Conservation (phyloP, 192 early-diverging fungal species). For the Coemansia sp. region DNA sequence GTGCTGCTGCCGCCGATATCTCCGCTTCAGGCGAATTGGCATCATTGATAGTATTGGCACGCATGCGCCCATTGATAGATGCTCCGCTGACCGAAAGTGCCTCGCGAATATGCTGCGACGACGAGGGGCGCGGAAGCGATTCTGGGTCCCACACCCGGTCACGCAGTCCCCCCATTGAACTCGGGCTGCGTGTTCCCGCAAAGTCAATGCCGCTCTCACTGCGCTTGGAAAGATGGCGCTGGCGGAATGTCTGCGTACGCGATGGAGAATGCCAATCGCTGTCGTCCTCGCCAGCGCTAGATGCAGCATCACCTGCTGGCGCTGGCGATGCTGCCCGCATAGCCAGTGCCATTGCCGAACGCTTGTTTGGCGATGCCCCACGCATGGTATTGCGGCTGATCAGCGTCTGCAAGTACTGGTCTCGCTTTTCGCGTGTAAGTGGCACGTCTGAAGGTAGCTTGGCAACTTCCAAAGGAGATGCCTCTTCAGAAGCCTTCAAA, state of each 20-base stretch:
- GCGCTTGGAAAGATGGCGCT: constrained; percentile 37
- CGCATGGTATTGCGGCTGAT: constrained; percentile 51
- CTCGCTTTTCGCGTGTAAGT: constrained; percentile 50
- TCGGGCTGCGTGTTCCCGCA: constrained; percentile 16
- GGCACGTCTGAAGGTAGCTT: constrained; percentile 30
- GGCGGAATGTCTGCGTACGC: neutral
- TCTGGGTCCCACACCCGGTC: constrained; percentile 16
- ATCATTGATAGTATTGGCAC: constrained; percentile 25
- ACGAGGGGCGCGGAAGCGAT: constrained; percentile 8
- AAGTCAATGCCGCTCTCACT: constrained; percentile 40
- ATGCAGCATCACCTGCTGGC: constrained; percentile 5
- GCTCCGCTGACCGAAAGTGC: constrained; percentile 26
- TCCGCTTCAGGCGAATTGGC: neutral
- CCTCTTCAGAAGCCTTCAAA: neutral
- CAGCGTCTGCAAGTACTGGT: constrained; percentile 50
- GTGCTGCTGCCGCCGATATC: constrained; percentile 14
- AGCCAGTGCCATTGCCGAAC: constrained; percentile 23
- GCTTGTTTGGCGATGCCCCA: constrained; percentile 29
- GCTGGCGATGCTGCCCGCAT: constrained; percentile 37
- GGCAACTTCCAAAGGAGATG: neutral
- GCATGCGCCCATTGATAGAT: constrained; percentile 42
- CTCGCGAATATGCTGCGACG: constrained; percentile 29
- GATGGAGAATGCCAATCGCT: neutral
- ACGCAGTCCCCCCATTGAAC: constrained; percentile 15
- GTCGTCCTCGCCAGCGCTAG: constrained; percentile 18